Base-by-base conservation (phyloP, 208 protist genomes). In the Naegleria gruberi region DNA sequence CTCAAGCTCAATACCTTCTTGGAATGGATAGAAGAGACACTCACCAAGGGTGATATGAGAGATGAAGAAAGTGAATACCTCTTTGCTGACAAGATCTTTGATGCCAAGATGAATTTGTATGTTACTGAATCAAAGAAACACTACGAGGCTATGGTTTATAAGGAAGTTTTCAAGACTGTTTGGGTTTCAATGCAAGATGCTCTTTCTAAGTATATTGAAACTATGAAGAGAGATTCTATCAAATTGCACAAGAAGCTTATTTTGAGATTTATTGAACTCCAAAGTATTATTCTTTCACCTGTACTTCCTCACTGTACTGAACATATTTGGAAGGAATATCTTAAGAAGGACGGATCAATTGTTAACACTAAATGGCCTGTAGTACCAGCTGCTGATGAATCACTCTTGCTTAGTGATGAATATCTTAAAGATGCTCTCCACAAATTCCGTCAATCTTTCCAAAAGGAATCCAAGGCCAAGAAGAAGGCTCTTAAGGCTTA, bases 281-380 rank as follows among this genome's bases (percentile, higher is more conserved):
- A 98, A 87, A 94, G 97, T 30, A 92, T 99, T 23, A 92, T 99
- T 44, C 81, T 99, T 37, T 92, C 95, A 83, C 99, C 99, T n/a
- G 96, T 99, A 82, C 96, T 94, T 41, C 98, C 98, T 57, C 98
- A 99, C 95, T 96, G 96, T 47, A 91, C 95, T 77, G 98, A 99
- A 51, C 12, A 88, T 42, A 65, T 88, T 8, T 88, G 84, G 84
- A 4, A 26, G 40, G n/a, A 40, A 43, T 8, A 73, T 42, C 15
- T 55, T 17, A 88, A 88, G 26, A 47, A 65, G 6, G n/a, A 55
- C 1, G 83, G 83, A 23, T 43, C 44, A 3, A 42, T 55, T 17
- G 30, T 88, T 15, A 26, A 51, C 17, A 45, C 43, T 10, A 42
- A 42, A 42, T 88, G 43, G 45, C 84, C 84, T 65, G 65, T 37